A percentile compares a stretch with the other conserved stretches of the same genome.
Conservation (phyloP, 1,284 basidiomycete genomes). For the Malassezia equina region DNA sequence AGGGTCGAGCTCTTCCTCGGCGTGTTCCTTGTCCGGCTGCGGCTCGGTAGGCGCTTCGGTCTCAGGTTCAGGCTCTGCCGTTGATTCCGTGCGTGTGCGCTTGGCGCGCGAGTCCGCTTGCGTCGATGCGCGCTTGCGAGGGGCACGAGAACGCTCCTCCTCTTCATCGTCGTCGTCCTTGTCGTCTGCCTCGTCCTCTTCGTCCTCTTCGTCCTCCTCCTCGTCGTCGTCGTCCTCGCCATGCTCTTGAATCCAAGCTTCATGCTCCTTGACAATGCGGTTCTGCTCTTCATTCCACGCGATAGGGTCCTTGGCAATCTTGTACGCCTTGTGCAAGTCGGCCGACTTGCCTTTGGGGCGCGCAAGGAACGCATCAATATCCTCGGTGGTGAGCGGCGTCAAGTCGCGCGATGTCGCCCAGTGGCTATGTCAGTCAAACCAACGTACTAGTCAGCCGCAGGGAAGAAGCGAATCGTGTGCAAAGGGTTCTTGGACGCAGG, state of each 20-base stretch:
- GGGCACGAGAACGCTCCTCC: conserved; percentile 49
- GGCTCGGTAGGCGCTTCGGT: conserved; percentile 6
- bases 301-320: conserved; percentile 67
- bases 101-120: neutral
- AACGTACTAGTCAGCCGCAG: conserved; percentile 77
- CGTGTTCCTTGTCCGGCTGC: conserved; percentile 52
- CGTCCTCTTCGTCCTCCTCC: conserved; percentile 55
- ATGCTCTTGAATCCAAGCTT: conserved; percentile 55
- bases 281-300: conserved; percentile 48
- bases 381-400: conserved; percentile 63
- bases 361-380: conserved; percentile 73
- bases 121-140: conserved; percentile 52
- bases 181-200: conserved; percentile 57
- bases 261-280: conserved; percentile 24
- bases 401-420: conserved; percentile 78
- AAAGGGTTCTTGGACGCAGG: conserved; percentile 62
- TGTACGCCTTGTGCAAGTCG: conserved; percentile 69
- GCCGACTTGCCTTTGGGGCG: conserved; percentile 62
- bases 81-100: neutral
- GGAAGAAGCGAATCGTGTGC: conserved; percentile 78
- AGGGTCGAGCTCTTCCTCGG: conserved; percentile 52
- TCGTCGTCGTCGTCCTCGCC: conserved; percentile 51
- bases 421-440: conserved; percentile 54
- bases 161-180: conserved; percentile 53
- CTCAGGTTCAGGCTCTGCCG: neutral